These are phyloP conservation scores for Arabis hirsuta DNA, from an alignment of 345 rosid species.

Conservation along the genomic window DNA sequence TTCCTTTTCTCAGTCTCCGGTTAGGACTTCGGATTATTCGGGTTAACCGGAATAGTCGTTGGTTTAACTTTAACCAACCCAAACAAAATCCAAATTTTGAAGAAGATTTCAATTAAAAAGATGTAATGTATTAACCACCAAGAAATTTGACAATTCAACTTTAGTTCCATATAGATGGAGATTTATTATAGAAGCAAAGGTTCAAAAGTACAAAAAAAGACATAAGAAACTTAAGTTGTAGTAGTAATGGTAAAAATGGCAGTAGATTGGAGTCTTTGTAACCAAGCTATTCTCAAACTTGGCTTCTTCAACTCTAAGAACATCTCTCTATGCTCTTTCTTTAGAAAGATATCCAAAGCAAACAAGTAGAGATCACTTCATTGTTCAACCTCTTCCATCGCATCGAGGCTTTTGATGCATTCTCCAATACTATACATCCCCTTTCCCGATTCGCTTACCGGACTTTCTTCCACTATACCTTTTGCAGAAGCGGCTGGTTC, in stretches of 20 bases:
- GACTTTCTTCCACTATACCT: conserved; percentile 51
- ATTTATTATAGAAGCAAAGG: too few species aligned
- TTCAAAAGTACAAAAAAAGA: neutral
- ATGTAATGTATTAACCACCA: too few species aligned
- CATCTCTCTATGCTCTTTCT: conserved; percentile 61
- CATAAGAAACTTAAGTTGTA: neutral
- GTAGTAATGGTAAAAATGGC: neutral
- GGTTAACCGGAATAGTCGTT: too few species aligned
- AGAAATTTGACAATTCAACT: too few species aligned
- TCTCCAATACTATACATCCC: conserved; percentile 51
- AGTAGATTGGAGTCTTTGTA: conserved; percentile 48
- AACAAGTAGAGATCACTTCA: conserved; percentile 56
- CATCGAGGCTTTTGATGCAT: conserved; percentile 56
- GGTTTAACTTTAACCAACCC: too few species aligned
- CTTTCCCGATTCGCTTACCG: conserved; percentile 38
- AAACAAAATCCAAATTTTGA: too few species aligned
- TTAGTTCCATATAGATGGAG: too few species aligned
- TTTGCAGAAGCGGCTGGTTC: conserved; percentile 49
- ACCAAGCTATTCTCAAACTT: conserved; percentile 53
- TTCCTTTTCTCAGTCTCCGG: conserved; percentile 60
- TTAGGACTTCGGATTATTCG: too few species aligned
- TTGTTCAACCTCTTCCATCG: conserved; percentile 52
- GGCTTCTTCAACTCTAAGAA: conserved; percentile 59
- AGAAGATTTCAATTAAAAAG: too few species aligned
- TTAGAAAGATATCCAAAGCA: conserved; percentile 58